phyloP scores from a whole-genome alignment of 768 basidiomycete species.

The Crassisporium funariophilum region DNA sequence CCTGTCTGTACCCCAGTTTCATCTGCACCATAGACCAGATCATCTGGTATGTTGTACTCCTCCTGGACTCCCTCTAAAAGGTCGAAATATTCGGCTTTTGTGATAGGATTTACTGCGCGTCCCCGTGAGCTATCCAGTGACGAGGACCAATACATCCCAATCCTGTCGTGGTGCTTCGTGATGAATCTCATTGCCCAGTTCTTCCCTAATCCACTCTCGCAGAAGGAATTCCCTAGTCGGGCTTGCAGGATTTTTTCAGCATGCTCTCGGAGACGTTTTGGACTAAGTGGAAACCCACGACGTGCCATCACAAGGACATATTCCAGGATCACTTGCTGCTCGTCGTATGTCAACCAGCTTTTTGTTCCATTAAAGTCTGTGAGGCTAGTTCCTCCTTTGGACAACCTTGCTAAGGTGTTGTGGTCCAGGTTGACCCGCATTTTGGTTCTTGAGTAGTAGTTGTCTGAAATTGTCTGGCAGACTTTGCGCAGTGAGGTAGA shows the following conservation, averaged over 20 bases:
- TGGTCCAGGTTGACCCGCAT: too few species aligned
- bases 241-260: slow-evolving; percentile 33
- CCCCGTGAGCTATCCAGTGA: slow-evolving; percentile 37
- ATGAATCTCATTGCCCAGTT: slow-evolving; percentile 38
- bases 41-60: slow-evolving; percentile 18
- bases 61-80: slow-evolving; percentile 28
- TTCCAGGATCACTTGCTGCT: slow-evolving; percentile 32
- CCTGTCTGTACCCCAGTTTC: slow-evolving; percentile 3
- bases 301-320: slow-evolving; percentile 28
- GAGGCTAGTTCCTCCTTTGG: slow-evolving; percentile 4
- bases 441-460: too few species aligned
- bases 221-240: slow-evolving; percentile 29
- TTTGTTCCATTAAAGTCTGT: slow-evolving; percentile 2
- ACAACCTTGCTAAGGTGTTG: slow-evolving; percentile 12
- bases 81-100: slow-evolving; percentile 34
- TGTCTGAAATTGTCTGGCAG: too few species aligned
- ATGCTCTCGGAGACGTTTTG: slow-evolving; percentile 32
- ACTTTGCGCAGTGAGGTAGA: too few species aligned
- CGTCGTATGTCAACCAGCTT: slow-evolving; percentile 13
- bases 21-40: slow-evolving; percentile 2
- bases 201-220: slow-evolving; percentile 32
- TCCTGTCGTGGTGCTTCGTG: slow-evolving; percentile 24
- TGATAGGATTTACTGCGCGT: slow-evolving; percentile 36
- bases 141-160: slow-evolving; percentile 31
- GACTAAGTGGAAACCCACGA: slow-evolving; percentile 37